Evolutionary conservation across 148 eudicot genomes (phyloP), one percentile per base, ranked within the genome.

Genomic region (Heliosperma pusillum): DNA sequence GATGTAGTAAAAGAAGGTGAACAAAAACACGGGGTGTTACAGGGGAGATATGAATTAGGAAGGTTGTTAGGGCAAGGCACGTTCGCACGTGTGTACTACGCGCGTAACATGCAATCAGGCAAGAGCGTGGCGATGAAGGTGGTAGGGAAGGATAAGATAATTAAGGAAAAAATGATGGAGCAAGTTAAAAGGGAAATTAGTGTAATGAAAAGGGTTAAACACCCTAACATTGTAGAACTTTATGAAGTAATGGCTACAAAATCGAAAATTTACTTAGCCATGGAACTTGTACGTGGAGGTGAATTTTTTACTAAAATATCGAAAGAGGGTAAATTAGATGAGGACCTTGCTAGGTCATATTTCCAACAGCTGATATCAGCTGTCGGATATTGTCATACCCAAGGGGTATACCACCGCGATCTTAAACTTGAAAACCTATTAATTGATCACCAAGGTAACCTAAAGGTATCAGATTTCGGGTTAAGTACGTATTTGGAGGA

Each of bases 331-430:
- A 77, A 81, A 21, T 69, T 91, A 4, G 77, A 77, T 0, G 97
- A 91, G 70, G 85, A 81, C 16, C 76, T 61, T 0, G 93, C 93
- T 0, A 67, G 90, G 27, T 52, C 55, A 2, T 91, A 91, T 53
- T 91, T 91, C 81, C 72, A 75, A 47, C 97, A 91, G 77, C 64
- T 91, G 77, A 84, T 91, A 9, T 89, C 97, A 1, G 97, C 93
- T 12, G 81, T 91, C 10, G 97, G 87, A 62, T 89, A 87, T 72
- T 91, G 97, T 70, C 97, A 91, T 73, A 86, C 90, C 61, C 82
- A 93, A 21, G 91, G 97, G 16, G 97, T 91, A 3, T 91, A 83
- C 69, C 97, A 91, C 73, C 89, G 97, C 1, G 97, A 91, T 58
- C 70, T 91, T 25, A 91, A 91, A 79, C 86, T 90, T 24, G 97